Conservation (phyloP, 495 filamentous ascomycete species). For the Aspergillus biplanus region DNA sequence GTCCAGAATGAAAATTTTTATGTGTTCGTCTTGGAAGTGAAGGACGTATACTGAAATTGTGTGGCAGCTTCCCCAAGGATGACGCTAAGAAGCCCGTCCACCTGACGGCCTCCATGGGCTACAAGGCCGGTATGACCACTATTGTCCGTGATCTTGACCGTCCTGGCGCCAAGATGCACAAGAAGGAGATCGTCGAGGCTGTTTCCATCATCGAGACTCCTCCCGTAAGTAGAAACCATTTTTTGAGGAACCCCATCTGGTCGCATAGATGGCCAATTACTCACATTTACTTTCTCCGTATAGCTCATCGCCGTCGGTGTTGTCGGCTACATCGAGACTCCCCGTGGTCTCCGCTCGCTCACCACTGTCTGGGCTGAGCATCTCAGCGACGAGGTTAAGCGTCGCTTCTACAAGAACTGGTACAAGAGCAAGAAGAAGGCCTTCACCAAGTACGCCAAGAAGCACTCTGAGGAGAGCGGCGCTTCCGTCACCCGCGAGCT, state of each 20-base stretch:
- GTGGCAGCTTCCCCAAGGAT: slow-evolving; percentile 96
- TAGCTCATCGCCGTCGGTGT: slow-evolving; percentile 99
- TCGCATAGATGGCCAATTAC: not conserved
- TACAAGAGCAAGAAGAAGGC: slow-evolving; percentile 99
- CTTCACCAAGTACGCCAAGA: slow-evolving; percentile 99
- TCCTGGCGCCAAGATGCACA: slow-evolving; percentile 99
- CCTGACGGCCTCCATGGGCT: slow-evolving; percentile 97
- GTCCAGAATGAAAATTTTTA: slow-evolving; percentile 35
- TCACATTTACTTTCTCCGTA: slow-evolving; percentile 7
- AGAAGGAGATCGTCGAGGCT: slow-evolving; percentile 99
- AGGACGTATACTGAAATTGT: slow-evolving; percentile 44
- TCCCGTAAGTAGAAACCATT: slow-evolving; percentile 70
- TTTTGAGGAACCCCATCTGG: not conserved
- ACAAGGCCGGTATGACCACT: slow-evolving; percentile 99
- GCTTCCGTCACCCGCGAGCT: slow-evolving; percentile 92
- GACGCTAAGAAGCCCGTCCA: slow-evolving; percentile 99
- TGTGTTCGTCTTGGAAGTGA: slow-evolving; percentile 19
- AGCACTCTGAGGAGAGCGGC: slow-evolving; percentile 91
- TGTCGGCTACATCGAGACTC: slow-evolving; percentile 99
- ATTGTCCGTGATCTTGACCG: slow-evolving; percentile 99
- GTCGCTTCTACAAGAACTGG: slow-evolving; percentile 99
- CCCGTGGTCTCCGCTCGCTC: slow-evolving; percentile 98
- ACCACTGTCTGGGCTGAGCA: slow-evolving; percentile 99
- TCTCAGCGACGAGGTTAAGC: slow-evolving; percentile 96
- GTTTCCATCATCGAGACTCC: slow-evolving; percentile 99